Base-by-base conservation (phyloP, 148 eudicot genomes). In the Mesembryanthemum crystallinum region DNA sequence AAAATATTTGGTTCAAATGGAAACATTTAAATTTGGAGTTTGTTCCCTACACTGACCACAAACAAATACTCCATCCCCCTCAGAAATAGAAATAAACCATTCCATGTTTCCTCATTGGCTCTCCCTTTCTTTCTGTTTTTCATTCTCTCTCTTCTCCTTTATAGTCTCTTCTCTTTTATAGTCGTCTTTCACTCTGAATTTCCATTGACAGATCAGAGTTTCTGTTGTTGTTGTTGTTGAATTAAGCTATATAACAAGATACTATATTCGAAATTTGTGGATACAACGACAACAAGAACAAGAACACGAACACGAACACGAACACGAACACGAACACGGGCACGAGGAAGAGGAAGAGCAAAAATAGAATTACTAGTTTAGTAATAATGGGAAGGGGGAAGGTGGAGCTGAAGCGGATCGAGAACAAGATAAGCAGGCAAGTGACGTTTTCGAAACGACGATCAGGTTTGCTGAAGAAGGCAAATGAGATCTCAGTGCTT, bases 401-500 rank as follows among this genome's bases (percentile, higher is more conserved):
- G 74, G 89, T 86, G 49, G 78, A 88, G 83, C 28, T 86, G 77
- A 86, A 84, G 85, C 51, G 87, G 81, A 88, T 88, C 55, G 91
- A 88, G 80, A 88, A 88, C 79, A 88, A 84, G 73, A 84, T 84
- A 3, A 88, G 89, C 51, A 74, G 91, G 35, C 91, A 88, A 80
- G 91, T 86, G 9, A 88, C 91, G 4, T 88, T 90, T 73, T 90
- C 91, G 10, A 90, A 90, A 71, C 63, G 94, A 5, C 27, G 94
- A 69, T 62, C 82, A 1, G 96, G 96, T 17, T 84, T 91, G 77
- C 45, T 88, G 69, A 91, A 91, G 83, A 91, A 91, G 64, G 92
- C 96, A 39, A 86, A 84, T 65, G 96, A 90, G 87, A 88, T 90
- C 77, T 90, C 96, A 0, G 90, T 88, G 10, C 74, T 90, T 0